Percentiles rank a stretch among this genome's conserved stretches.
These are phyloP conservation scores for Saxophila tyrrhenica DNA, from an alignment of 495 filamentous ascomycete genomes.

Conservation along the genomic window DNA sequence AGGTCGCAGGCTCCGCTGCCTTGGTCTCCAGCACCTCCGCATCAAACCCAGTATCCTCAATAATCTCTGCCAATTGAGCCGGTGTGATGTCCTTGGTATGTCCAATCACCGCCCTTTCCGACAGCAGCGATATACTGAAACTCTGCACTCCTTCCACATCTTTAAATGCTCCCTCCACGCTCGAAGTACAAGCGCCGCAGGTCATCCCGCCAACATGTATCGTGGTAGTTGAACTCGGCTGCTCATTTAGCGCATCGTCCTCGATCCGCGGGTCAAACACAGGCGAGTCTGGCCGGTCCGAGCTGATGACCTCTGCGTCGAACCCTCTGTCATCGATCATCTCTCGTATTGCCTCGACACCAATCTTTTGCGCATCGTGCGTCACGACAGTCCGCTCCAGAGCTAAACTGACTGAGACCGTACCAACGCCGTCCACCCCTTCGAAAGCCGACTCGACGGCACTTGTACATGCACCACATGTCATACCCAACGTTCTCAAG, in stretches of 20 bases:
- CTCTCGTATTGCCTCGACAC: conserved; percentile 63
- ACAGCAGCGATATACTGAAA: conserved; percentile 39
- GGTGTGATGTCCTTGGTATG: conserved; percentile 37
- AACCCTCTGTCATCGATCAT: conserved; percentile 92
- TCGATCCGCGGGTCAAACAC: conserved; percentile 18
- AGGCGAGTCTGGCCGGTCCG: conserved; percentile 45
- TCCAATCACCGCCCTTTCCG: conserved; percentile 48
- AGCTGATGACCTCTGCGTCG: conserved; percentile 80
- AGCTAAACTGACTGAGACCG: conserved; percentile 79
- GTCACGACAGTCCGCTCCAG: conserved; percentile 85
- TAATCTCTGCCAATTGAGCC: conserved; percentile 61
- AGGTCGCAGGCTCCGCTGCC: conserved; percentile 1
- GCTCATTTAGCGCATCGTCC: conserved; percentile 24
- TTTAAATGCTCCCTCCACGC: conserved; percentile 71
- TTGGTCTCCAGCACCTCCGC: conserved; percentile 32
- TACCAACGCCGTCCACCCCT: conserved; percentile 62
- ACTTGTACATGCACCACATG: conserved; percentile 83
- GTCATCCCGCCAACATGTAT: conserved; percentile 95
- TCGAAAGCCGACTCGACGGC: conserved; percentile 79
- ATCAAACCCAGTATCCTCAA: conserved; percentile 36
- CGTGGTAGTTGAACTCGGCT: conserved; percentile 49
- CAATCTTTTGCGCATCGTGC: conserved; percentile 67
- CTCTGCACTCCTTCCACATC: conserved; percentile 33
- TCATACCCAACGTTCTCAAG: conserved; percentile 83
- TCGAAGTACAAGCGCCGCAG: conserved; percentile 86